phyloP scores from a whole-genome alignment of 805 yeast genomes.

The Brettanomyces anomalus region DNA sequence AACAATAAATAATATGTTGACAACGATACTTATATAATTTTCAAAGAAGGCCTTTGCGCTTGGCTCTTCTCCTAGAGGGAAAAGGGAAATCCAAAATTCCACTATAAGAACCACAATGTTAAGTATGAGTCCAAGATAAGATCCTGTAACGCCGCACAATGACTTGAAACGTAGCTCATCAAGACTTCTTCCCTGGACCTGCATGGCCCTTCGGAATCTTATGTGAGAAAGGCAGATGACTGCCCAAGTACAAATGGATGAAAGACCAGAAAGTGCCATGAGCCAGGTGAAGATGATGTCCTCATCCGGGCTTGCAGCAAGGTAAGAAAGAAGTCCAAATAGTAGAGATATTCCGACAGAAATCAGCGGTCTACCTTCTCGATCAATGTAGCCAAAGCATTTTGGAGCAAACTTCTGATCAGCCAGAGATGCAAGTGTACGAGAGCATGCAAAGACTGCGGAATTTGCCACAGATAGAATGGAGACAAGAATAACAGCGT shows the following conservation, averaged over 20 bases:
- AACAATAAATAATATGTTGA: conserved; percentile 39
- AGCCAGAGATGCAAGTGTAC: conserved; percentile 54
- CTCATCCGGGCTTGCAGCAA: conserved; percentile 45
- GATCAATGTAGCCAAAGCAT: conserved; percentile 53
- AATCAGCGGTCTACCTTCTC: conserved; percentile 61
- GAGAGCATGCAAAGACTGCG: conserved; percentile 55
- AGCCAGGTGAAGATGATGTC: conserved; percentile 60
- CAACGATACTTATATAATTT: conserved; percentile 50
- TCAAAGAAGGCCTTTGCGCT: conserved; percentile 49
- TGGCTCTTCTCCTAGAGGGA: conserved; percentile 44
- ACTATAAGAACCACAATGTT: conserved; percentile 51
- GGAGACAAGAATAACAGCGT: conserved; percentile 57
- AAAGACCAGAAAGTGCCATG: conserved; percentile 58
- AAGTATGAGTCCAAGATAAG: conserved; percentile 47
- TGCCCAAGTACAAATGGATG: conserved; percentile 68
- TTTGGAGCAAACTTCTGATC: conserved; percentile 56
- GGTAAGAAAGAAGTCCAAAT: conserved; percentile 48
- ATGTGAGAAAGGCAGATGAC: conserved; percentile 55
- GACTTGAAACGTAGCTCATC: conserved; percentile 58
- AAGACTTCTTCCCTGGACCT: conserved; percentile 48
- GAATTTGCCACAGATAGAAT: conserved; percentile 67
- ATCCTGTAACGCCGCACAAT: conserved; percentile 55
- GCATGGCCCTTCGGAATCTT: conserved; percentile 55
- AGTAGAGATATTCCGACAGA: conserved; percentile 43
- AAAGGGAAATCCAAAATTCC: conserved; percentile 71